Base-by-base conservation (phyloP, 208 protist genomes). In the Leishmania tropica region DNA sequence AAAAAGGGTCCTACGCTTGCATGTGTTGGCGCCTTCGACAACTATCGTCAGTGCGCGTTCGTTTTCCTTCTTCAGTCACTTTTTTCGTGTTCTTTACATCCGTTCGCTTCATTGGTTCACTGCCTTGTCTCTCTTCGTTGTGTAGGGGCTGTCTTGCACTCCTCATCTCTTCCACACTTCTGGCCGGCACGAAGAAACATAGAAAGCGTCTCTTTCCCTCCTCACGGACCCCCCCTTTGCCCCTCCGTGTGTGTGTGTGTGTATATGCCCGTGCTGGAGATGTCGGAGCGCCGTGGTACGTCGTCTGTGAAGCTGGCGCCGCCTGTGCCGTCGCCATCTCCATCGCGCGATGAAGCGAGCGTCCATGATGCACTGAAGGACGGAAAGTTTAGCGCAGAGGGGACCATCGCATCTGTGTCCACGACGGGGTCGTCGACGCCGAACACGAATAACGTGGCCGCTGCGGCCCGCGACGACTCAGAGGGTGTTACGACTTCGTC, bases 291-390 rank as follows among this genome's bases (percentile, higher is more conserved):
- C n/a, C 83, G 78, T 47, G 53, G 78, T 21, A 42, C 60, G 8
- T 24, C 37, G 2, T 64, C 74, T n/a, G 65, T 65, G 47, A 85
- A 87, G 65, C 75, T 88, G 47, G 82, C 83, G 24, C 82, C 83
- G 3, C 83, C 88, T 28, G 86, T 83, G 3, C 79, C 88, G 28
- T 85, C 81, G 8, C 85, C 85, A 21, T 80, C 83, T n/a, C 78
- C 79, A n/a, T 67, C 60, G 40, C 71, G 70, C 56, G 80, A 87
- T 17, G 68, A 83, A 21, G 76, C 13, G 21, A n/a, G 56, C 24
- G 28, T n/a, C 28, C 24, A 15, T 67, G 24, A 35, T 45, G 56
- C 11, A 35, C 2, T 7, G 13, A 51, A 72, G 3, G 64, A 67
- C 40, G 77, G 37, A 28, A 45, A 17, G 31, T 71, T 24, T 51